Evolutionary conservation across 495 filamentous ascomycete species (phyloP), one percentile per base, ranked within the genome.

Genomic region (Terfezia boudieri): DNA sequence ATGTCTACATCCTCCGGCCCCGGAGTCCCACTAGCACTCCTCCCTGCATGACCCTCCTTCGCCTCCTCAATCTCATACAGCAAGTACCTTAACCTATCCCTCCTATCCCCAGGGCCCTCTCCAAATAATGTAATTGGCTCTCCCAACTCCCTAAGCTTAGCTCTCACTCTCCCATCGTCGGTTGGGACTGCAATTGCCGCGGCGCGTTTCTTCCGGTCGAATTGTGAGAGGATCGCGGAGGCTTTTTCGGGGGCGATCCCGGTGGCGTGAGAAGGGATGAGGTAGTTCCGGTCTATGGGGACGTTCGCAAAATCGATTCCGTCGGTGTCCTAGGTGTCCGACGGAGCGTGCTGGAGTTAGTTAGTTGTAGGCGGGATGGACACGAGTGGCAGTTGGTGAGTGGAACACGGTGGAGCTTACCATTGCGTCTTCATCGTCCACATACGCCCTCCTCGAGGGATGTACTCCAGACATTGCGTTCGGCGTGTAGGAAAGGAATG

Each of bases 111-210:
- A 0, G 82, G 82, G 7, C 85, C 87, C 72, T 99, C 90, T 49
- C 86, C 90, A 60, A 99, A 99, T 0, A 96, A 73, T 6, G 92
- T 99, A 54, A 96, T 81, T 2, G 90, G 92, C 64, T 99, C 81
- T 10, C 83, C 84, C 37, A 94, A 72, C 60, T 88, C 81, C 60
- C 92, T 81, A 53, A 96, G 70, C 37, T 78, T 78, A 23, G 76
- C 70, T 41, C 86, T 82, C 37, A 99, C 88, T 58, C 82, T 79
- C 32, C 74, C 82, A 71, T 99, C 92, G 61, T 94, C 87, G 53
- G 90, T 99, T 5, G 90, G 90, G 4, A 99, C 92, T n/a, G 81
- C 80, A 61, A 95, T 86, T 11, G 83, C 81, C 9, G 88, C 88
- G 7, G 86, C 88, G 63, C 83, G 74, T 58, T 86, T 77, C 68